Percentiles rank a stretch among this genome's conserved stretches.
These are phyloP conservation scores for Fusarium xylarioides DNA, from an alignment of 2,329 filamentous ascomycete species.

Conservation along the genomic window DNA sequence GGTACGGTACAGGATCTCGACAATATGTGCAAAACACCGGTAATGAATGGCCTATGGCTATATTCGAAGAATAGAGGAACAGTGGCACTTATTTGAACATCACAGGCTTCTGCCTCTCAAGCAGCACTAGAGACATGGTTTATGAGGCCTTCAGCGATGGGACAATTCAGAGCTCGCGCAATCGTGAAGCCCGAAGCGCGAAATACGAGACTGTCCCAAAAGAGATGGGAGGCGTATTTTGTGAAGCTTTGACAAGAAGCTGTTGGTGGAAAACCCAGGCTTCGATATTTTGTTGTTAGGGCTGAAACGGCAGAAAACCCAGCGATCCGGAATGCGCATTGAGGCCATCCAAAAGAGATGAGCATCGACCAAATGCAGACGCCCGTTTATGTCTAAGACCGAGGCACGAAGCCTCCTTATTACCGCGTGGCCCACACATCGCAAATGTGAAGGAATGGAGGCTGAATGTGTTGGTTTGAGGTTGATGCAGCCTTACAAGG, in stretches of 20 bases:
- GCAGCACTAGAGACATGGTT: background rate
- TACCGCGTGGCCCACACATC: background rate
- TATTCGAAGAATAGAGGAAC: background rate
- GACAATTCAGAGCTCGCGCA: background rate
- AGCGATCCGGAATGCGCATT: background rate
- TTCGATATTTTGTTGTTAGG: background rate
- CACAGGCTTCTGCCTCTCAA: background rate
- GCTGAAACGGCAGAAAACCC: background rate
- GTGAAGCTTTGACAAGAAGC: background rate
- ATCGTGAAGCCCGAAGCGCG: background rate
- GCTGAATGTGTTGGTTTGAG: constrained; percentile 8
- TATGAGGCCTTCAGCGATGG: background rate
- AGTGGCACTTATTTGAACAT: background rate
- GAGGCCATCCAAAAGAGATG: background rate
- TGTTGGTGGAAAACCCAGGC: background rate
- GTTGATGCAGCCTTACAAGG: background rate
- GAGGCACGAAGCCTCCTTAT: background rate
- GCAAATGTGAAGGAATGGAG: constrained; percentile 3
- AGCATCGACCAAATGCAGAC: background rate
- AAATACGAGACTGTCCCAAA: background rate
- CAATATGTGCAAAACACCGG: too few relatives aligned
- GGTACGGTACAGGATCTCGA: background rate
- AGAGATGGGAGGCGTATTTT: background rate
- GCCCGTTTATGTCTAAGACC: background rate
- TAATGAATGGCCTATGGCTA: background rate